Evolutionary conservation across 1,284 basidiomycete species (phyloP), one percentile per base, ranked within the genome.

Genomic region (Pholiota adiposa): DNA sequence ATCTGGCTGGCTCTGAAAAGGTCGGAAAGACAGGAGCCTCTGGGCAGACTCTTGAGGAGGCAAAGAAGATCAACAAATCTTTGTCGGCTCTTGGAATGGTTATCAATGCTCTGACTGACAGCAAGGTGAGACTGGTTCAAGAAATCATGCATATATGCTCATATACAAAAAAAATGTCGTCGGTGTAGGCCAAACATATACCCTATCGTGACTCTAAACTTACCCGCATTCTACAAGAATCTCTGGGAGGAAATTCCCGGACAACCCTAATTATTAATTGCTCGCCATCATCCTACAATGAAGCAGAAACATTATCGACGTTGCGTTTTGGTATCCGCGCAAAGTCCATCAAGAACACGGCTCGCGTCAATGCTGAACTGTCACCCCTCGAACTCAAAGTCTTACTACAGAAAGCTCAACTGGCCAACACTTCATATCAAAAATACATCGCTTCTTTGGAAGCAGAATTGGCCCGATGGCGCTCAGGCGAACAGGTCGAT

Each of bases 41-140:
- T 11, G 97, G 97, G 1, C 97, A 99, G 76, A 99, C 97, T 33
- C 80, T 99, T 12, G 97, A 99, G 75, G 97, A 99, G 76, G 97
- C 97, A 12, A 99, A 99, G 85, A 99, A 99, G 84, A 99, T 99
- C 80, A 99, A 99, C 82, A 99, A 99, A 79, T 95, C 92, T 59
- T 79, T 99, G 43, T 98, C 96, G 19, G 97, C 97, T 11, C 86
- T 99, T 63, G 97, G 97, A 51, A 99, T 99, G 96, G 97, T 99
- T 73, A 99, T 99, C 76, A 99, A 99, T 70, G 93, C 97, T 3
- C 81, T 99, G 62, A 99, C 97, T 2, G 97, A 99, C 71, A 86
- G 91, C 63, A 98, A 98, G 86, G 96, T 92, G 43, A 11, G 43
- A 54, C 19, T 54, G 16, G 4, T 36, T 16, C 7, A 16, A 11